Evolutionary conservation across 805 yeast genomes (phyloP), one percentile per base, ranked within the genome.

Genomic region (Starmerella scarabaei): DNA sequence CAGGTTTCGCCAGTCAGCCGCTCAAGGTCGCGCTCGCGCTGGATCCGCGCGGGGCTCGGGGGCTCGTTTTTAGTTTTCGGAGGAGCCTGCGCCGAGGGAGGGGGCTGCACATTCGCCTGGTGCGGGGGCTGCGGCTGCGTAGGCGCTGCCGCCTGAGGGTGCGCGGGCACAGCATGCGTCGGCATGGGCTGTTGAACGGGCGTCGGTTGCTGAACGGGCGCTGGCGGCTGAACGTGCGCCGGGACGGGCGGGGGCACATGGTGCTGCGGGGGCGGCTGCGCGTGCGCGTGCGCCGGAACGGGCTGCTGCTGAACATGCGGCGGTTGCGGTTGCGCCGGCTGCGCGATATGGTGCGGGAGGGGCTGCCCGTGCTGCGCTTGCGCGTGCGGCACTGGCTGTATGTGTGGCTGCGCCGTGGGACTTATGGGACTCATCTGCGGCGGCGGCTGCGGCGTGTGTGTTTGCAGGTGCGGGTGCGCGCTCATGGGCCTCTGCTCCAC

Each of bases 1-100:
- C 95, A 85, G 3, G 94, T 80, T 57, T 67, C 57, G 55, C 56
- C 43, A 55, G 56, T 70, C 63, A 46, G 47, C 29, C 48, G 46
- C 34, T 60, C 63, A 15, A 61, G 51, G 43, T 57, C 48, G 9
- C 45, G 38, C 31, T 40, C 39, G 11, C 17, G 35, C 35, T 32
- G 35, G 8, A 21, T 5, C 26, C n/a, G 18, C 7, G 26, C 21
- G 33, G 28, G 27, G 9, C 36, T 21, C 16, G 16, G 18, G 24
- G 21, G 39, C 23, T 7, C 38, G 17, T 17, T 15, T 19, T 18
- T 9, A 11, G 38, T 9, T 12, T 24, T 8, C 27, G 27, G 27
- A 24, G 27, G 27, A 28, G 31, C 31, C 31, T 28, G 31, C 6
- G 9, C 31, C 7, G 31, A 6, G 6, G 18, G 31, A 6, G 6